Evolutionary conservation across 139 green algal genomes (phyloP).

Genomic region (Tetraselmis striata): DNA sequence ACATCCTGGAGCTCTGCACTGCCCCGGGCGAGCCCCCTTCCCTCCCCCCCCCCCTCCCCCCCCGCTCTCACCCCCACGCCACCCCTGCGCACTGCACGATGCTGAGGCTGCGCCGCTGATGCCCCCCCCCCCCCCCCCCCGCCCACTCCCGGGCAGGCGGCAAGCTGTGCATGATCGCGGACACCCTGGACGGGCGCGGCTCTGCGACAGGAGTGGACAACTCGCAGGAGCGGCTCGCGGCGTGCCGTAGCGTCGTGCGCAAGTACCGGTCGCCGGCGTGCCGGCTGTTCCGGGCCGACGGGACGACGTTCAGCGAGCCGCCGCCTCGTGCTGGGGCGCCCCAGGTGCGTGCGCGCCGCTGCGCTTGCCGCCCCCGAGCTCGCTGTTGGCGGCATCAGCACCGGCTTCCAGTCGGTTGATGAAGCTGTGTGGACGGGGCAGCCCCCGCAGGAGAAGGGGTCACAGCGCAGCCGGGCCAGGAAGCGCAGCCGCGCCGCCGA

Average conservation of each 20-base stretch:
- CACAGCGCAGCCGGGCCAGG: neutral
- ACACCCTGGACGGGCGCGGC: constrained; percentile 4
- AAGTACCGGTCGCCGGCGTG: constrained; percentile 17
- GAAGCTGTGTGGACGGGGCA: too few relatives aligned
- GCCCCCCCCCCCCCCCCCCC: too few relatives aligned
- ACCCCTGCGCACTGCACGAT: neutral
- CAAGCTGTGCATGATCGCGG: constrained; percentile 31
- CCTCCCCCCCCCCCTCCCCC: too few relatives aligned
- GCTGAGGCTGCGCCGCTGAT: neutral
- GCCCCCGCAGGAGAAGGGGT: neutral
- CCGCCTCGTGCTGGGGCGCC: constrained; percentile 9
- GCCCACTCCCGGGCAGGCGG: too few relatives aligned
- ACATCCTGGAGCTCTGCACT: constrained; percentile 31
- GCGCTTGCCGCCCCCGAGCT: neutral
- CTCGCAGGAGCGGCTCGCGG: constrained; percentile 10
- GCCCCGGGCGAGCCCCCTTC: constrained; percentile 17
- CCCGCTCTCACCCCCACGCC: neutral
- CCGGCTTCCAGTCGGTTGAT: neutral
- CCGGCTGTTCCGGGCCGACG: constrained; percentile 24
- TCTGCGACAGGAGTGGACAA: constrained; percentile 26
- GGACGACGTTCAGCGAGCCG: constrained; percentile 9
- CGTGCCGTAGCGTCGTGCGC: constrained; percentile 21
- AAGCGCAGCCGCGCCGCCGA: neutral
- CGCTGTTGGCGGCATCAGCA: neutral
- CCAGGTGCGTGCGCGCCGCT: neutral